Base-by-base conservation (phyloP, 345 rosid genomes). In the Syzygium oleosum region DNA sequence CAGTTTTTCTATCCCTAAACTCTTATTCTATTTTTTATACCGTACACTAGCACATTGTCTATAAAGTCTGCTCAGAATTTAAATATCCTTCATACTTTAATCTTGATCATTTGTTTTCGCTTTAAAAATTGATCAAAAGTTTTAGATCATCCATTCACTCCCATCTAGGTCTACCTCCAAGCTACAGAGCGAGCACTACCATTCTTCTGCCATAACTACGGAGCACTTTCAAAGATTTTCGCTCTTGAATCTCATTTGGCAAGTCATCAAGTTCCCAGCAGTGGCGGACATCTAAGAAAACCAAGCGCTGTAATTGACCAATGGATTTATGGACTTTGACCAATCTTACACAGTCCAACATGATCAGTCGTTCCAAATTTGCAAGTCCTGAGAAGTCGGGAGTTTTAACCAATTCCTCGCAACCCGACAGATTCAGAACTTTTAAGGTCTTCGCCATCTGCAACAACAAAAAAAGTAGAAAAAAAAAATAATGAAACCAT, bases 141-240 rank as follows among this genome's bases (percentile, higher is more conserved):
- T n/a, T n/a, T n/a, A n/a, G n/a, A n/a, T n/a, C n/a, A n/a, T n/a
- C n/a, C n/a, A n/a, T n/a, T n/a, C n/a, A n/a, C n/a, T n/a, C n/a
- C n/a, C n/a, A n/a, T n/a, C n/a, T n/a, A n/a, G n/a, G n/a, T n/a
- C n/a, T n/a, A n/a, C n/a, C n/a, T n/a, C n/a, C n/a, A n/a, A n/a
- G n/a, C n/a, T n/a, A n/a, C n/a, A n/a, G n/a, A n/a, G n/a, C n/a
- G n/a, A n/a, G n/a, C n/a, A n/a, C n/a, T n/a, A n/a, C n/a, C n/a
- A n/a, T n/a, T n/a, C n/a, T 2, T 16, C 19, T 0, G 21, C 2
- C 22, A 5, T 17, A 19, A 17, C 1, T 58, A 11, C 9, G 63
- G 29, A 58, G 29, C 63, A 9, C 29, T 58, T 56, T 25, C 63
- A 25, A 58, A 58, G 63, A 58, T 27, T 58, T 12, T 5, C 5